phyloP scores from a whole-genome alignment of 2,329 filamentous ascomycete species.

The Sphaceloma murrayae region DNA sequence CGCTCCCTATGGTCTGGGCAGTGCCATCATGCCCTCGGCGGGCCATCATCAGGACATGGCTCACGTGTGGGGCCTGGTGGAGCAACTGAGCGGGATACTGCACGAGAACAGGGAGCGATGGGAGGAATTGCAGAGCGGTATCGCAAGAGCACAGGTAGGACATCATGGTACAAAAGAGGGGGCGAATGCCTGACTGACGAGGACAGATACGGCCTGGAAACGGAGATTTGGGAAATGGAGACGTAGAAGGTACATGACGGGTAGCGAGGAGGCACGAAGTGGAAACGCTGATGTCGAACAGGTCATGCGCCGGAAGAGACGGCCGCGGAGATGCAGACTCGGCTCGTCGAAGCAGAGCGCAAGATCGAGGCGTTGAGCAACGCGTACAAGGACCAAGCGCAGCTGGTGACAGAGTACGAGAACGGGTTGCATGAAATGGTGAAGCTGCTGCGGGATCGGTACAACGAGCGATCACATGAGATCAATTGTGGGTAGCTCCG shows the following conservation, averaged over 20 bases:
- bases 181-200: too few species aligned
- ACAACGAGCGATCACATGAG: background rate
- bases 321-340: constrained; percentile 24
- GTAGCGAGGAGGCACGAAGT: constrained; percentile 12
- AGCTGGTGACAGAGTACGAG: constrained; percentile 15
- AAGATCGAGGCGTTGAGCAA: constrained; percentile 10
- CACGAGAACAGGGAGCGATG: constrained; percentile 31
- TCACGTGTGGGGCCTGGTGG: constrained; percentile 30
- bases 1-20: constrained; percentile 18
- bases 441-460: background rate
- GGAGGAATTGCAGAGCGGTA: constrained; percentile 26
- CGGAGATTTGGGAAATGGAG: too few species aligned
- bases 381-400: constrained; percentile 8
- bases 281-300: background rate
- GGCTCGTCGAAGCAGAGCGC: constrained; percentile 22
- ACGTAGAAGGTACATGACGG: constrained; percentile 17
- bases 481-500: constrained; percentile 1
- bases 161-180: background rate
- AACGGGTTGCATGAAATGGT: constrained; percentile 14
- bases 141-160: constrained; percentile 23
- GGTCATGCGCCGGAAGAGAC: constrained; percentile 19
- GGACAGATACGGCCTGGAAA: too few species aligned
- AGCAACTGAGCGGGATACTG: constrained; percentile 27
- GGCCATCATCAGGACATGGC: constrained; percentile 33
- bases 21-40: constrained; percentile 28